Evolutionary conservation across 2,329 filamentous ascomycete species (phyloP).

Genomic region (Mycosphaerella sp.): DNA sequence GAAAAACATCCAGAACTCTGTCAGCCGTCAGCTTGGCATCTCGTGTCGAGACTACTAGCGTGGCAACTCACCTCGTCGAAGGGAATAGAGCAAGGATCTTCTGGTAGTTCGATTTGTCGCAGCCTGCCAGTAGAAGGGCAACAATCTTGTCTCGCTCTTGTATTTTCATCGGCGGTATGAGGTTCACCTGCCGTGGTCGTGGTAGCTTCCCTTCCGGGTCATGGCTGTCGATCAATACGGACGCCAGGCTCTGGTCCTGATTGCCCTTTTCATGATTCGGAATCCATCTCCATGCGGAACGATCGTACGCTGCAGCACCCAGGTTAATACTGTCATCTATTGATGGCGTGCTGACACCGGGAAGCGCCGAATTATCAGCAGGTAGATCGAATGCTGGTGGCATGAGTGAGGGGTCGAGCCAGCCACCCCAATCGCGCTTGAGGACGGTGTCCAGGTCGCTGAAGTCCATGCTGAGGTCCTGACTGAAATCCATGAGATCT

Average conservation of each 20-base stretch:
- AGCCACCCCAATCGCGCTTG: conserved; percentile 15
- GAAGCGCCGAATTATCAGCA: neutral
- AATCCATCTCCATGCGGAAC: conserved; percentile 20
- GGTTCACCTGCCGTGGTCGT: conserved; percentile 5
- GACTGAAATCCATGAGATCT: conserved; percentile 22
- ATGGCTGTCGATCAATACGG: conserved; percentile 17
- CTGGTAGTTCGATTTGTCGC: conserved; percentile 19
- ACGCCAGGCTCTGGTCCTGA: conserved; percentile 15
- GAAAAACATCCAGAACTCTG: conserved; percentile 18
- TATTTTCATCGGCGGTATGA: conserved; percentile 10
- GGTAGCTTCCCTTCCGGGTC: conserved; percentile 9
- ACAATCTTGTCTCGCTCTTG: conserved; percentile 19
- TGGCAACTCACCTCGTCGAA: neutral
- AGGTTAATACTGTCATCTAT: conserved; percentile 22
- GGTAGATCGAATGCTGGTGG: conserved; percentile 7
- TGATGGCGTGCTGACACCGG: conserved; percentile 14
- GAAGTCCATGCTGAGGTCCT: conserved; percentile 21
- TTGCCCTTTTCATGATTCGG: conserved; percentile 17
- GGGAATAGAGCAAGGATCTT: conserved; percentile 19
- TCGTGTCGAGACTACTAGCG: neutral
- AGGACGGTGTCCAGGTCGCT: conserved; percentile 19
- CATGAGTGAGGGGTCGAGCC: conserved; percentile 17
- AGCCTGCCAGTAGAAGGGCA: conserved; percentile 17
- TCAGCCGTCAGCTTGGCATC: neutral
- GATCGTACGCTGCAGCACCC: conserved; percentile 16